Conservation (phyloP, 306 rosid genomes). For the Corylus americana region DNA sequence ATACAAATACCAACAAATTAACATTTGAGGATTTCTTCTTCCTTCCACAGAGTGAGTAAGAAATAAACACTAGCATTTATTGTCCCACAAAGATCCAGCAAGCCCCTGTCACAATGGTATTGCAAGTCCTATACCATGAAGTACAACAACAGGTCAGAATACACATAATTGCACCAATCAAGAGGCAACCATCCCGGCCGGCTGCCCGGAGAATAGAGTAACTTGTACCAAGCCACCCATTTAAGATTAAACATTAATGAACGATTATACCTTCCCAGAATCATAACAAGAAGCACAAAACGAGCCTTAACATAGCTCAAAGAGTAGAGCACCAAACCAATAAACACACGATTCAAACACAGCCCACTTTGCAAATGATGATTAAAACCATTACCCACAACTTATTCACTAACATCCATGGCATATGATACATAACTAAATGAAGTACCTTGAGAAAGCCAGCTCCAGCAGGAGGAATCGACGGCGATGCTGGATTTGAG, state of each 20-base stretch:
- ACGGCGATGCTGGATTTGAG: constrained; percentile 78
- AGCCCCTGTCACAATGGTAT: constrained; percentile 77
- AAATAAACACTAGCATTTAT: constrained; percentile 39
- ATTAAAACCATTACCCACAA: background rate
- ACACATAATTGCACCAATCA: constrained; percentile 27
- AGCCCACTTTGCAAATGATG: background rate
- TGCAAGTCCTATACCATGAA: constrained; percentile 73
- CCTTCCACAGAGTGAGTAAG: constrained; percentile 33
- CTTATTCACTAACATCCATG: background rate
- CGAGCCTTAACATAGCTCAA: background rate
- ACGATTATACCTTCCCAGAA: background rate
- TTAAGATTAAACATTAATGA: background rate
- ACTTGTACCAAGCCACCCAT: background rate
- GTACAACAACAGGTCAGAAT: constrained; percentile 56
- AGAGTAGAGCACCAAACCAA: background rate
- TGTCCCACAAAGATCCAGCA: constrained; percentile 53
- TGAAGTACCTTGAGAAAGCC: constrained; percentile 74
- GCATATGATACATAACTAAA: background rate
- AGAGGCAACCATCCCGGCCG: constrained; percentile 19
- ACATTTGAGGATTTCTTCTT: constrained; percentile 30
- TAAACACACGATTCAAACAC: background rate
- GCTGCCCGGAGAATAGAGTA: constrained; percentile 19
- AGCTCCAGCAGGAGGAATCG: constrained; percentile 78
- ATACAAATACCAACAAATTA: constrained; percentile 43
- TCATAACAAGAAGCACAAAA: background rate